Evolutionary conservation across 305 asterid species (phyloP).

Genomic region (Caryopteris hybrid): DNA sequence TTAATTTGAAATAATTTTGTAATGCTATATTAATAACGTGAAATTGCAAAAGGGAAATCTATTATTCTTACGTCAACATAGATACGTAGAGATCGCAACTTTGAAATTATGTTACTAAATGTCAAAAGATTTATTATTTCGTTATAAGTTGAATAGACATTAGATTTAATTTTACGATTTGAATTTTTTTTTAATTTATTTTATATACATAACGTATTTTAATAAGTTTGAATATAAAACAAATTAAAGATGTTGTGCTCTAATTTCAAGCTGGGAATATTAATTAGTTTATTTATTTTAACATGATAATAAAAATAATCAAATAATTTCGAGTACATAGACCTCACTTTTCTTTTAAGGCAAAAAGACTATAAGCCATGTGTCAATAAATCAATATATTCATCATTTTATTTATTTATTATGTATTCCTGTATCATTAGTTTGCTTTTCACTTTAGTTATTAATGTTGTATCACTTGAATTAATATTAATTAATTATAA

Average conservation of each 20-base stretch:
- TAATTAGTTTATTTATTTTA: neutral
- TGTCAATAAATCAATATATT: neutral
- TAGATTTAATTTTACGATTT: neutral
- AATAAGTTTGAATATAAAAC: too few relatives aligned
- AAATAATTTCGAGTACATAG: neutral
- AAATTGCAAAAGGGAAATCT: neutral
- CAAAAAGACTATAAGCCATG: neutral
- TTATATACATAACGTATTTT: too few relatives aligned
- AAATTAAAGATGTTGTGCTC: too few relatives aligned
- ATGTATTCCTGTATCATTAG: too few relatives aligned
- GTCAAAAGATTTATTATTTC: neutral
- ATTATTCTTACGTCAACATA: constrained; percentile 17
- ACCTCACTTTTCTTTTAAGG: neutral
- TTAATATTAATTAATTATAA: too few relatives aligned
- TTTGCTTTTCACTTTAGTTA: too few relatives aligned
- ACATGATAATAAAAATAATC: neutral
- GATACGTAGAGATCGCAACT: constrained; percentile 21
- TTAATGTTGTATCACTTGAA: too few relatives aligned
- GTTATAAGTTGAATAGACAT: neutral
- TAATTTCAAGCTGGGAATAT: too few relatives aligned
- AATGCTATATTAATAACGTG: neutral
- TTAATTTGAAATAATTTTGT: too few relatives aligned
- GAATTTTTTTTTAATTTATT: neutral
- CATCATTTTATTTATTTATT: neutral
- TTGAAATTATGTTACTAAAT: constrained; percentile 20